Evolutionary conservation across 2,329 filamentous ascomycete genomes (phyloP), one percentile per base, ranked within the genome.

Genomic region (Pseudogymnoascus sp.): DNA sequence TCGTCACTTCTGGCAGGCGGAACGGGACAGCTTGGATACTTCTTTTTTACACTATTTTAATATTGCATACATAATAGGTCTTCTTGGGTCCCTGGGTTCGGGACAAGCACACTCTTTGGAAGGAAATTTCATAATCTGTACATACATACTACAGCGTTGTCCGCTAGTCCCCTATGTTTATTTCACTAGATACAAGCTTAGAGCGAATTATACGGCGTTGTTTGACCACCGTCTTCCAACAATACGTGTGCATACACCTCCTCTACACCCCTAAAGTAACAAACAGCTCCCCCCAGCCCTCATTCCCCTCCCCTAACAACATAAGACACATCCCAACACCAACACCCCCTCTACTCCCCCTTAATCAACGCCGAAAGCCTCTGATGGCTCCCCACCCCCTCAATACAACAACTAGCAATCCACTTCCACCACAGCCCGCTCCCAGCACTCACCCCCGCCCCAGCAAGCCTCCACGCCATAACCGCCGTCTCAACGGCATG

Each of bases 341-440:
- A 38, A 35, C 11, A n/a, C 17, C 9, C 31, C 53, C 26, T 40
- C 7, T 40, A 40, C 33, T 42, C 38, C 59, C 59, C 38, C 59
- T 31, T 61, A 42, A 61, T 61, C 38, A 40, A 8, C n/a, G 19
- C 38, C 26, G 35, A 26, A 61, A 61, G 59, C n/a, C 59, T 61
- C 38, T 61, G 59, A 11, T 61, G 59, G 17, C 17, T 23, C 38
- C 59, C 59, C 17, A 61, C 59, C 1, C 59, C 59, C 59, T 61
- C 59, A 61, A 61, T 61, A 21, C 21, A 42, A 61, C 59, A 61
- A 26, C 35, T 40, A 8, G 35, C 59, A 40, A 61, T 61, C 59
- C 59, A 61, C 38, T 61, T 61, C 31, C 31, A 61, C 59, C 59
- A 61, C 59, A 61, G n/a, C 8, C 19, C 59, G 10, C 59, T 61